Conservation (phyloP, 148 eudicot genomes). For the Rhododendron mucronatum region DNA sequence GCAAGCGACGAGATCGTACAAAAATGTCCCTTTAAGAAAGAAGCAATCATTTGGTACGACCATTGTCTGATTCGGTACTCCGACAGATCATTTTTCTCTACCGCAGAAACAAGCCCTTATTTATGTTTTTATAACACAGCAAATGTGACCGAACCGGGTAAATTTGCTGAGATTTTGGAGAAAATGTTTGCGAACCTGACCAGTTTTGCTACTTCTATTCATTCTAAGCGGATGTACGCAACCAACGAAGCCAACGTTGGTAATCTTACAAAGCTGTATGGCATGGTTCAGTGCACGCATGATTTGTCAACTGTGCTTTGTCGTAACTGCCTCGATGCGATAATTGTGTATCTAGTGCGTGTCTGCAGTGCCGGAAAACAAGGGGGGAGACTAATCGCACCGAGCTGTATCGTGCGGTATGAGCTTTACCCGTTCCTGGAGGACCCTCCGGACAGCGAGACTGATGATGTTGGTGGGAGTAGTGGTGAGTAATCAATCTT, state of each 20-base stretch:
- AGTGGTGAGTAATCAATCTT: no score
- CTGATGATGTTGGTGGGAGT: no score
- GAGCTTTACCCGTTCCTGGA: conserved; percentile 12
- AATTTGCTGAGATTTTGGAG: background rate
- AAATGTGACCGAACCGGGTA: background rate
- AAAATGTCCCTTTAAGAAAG: background rate
- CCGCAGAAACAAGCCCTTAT: background rate
- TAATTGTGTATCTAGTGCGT: background rate
- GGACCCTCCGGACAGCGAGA: background rate
- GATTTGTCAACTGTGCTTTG: conserved; percentile 3
- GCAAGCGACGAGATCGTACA: background rate
- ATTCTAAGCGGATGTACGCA: background rate
- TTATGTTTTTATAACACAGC: background rate
- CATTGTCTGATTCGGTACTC: background rate
- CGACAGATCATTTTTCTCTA: background rate
- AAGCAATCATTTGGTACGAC: background rate
- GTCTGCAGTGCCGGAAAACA: background rate
- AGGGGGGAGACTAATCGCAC: conserved; percentile 9
- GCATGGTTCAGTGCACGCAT: conserved; percentile 21
- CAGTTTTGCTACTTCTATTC: background rate
- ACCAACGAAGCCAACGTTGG: background rate
- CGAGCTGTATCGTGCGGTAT: conserved; percentile 24
- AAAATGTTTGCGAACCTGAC: background rate
- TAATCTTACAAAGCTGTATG: background rate
- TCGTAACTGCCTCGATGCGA: conserved; percentile 11